Conservation (phyloP, 169 alveolate species). For the Plasmodium blacklocki region DNA sequence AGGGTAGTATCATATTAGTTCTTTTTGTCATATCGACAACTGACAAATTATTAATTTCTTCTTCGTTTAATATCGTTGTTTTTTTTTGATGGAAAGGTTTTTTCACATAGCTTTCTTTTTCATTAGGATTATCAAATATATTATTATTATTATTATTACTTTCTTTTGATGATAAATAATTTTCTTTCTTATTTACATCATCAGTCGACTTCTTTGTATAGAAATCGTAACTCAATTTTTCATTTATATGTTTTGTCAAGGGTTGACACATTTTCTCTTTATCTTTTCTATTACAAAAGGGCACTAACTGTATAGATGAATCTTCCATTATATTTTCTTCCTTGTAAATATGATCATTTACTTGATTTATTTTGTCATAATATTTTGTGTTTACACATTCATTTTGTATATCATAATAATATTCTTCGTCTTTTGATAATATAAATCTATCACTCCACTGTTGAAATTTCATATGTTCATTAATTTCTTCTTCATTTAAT, state of each 20-base stretch:
- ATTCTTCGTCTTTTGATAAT: conserved; percentile 8
- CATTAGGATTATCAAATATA: background rate
- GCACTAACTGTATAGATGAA: conserved; percentile 15
- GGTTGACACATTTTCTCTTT: conserved; percentile 20
- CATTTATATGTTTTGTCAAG: conserved; percentile 12
- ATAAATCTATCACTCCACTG: conserved; percentile 66
- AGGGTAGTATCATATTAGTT: conserved; percentile 46
- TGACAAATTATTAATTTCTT: conserved; percentile 15
- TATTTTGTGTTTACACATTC: conserved; percentile 50
- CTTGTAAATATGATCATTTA: conserved; percentile 40
- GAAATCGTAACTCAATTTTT: conserved; percentile 37
- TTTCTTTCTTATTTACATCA: background rate
- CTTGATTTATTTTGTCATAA: conserved; percentile 51
- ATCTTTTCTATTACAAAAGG: conserved; percentile 25
- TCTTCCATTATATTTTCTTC: conserved; percentile 12
- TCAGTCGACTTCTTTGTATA: background rate
- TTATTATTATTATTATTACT: background rate
- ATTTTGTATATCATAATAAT: conserved; percentile 36
- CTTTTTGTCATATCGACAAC: conserved; percentile 20
- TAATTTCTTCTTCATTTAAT: conserved; percentile 68
- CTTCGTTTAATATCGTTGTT: conserved; percentile 11
- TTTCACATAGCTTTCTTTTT: background rate
- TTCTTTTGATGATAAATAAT: conserved; percentile 1
- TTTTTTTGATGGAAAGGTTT: background rate
- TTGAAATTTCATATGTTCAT: conserved; percentile 71